Percentiles rank a stretch among this genome's conserved stretches.
phyloP scores from a whole-genome alignment of 768 basidiomycete species.

The Termitomyces heimii region DNA sequence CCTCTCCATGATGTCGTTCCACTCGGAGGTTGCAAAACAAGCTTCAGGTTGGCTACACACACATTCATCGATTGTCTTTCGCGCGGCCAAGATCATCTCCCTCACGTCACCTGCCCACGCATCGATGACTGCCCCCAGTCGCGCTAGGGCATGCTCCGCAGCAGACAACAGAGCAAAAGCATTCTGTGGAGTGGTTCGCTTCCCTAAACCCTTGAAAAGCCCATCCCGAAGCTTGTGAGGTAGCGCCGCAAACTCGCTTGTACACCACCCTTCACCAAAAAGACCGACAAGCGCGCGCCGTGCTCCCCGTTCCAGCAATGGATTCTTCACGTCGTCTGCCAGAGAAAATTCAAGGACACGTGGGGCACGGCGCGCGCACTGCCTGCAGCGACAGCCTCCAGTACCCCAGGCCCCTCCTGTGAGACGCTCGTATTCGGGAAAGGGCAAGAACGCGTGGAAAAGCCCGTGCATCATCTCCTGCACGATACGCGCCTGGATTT shows the following conservation, averaged over 20 bases:
- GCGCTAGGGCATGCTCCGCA: constrained; percentile 52
- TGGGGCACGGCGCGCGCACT: constrained; percentile 76
- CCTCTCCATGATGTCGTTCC: constrained; percentile 68
- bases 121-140: constrained; percentile 53
- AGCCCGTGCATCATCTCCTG: constrained; percentile 90
- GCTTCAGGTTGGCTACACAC: constrained; percentile 52
- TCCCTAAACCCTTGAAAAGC: constrained; percentile 68
- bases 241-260: constrained; percentile 69
- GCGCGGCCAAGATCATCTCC: constrained; percentile 61
- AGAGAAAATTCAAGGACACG: constrained; percentile 80
- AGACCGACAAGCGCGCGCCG: constrained; percentile 73
- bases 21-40: constrained; percentile 65
- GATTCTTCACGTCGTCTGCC: constrained; percentile 71
- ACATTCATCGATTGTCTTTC: constrained; percentile 58
- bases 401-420: constrained; percentile 77
- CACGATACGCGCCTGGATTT: constrained; percentile 77
- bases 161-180: constrained; percentile 66
- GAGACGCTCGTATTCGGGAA: constrained; percentile 71
- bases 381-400: constrained; percentile 78
- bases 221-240: constrained; percentile 58
- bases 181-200: constrained; percentile 60
- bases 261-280: constrained; percentile 89
- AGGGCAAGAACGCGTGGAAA: constrained; percentile 77
- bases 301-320: constrained; percentile 62
- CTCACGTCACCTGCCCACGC: constrained; percentile 64